phyloP scores from a whole-genome alignment of 305 asterid species.

The Fraxinus angustifolia region DNA sequence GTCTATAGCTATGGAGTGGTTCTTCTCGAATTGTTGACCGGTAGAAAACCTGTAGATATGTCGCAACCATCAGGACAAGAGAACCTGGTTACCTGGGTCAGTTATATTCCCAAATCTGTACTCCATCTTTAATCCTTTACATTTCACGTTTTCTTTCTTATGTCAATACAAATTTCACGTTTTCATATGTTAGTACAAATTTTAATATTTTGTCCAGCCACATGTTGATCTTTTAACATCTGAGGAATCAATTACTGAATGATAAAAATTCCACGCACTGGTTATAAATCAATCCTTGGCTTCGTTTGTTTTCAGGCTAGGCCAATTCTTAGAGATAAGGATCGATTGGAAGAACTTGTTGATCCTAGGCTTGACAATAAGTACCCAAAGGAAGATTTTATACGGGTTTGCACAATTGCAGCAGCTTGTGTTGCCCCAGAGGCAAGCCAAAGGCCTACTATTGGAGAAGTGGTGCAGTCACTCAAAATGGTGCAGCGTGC shows the following conservation, averaged over 20 bases:
- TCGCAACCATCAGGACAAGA: constrained; percentile 95
- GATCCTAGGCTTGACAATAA: constrained; percentile 75
- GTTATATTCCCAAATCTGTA: constrained; percentile 22
- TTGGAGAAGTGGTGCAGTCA: constrained; percentile 99
- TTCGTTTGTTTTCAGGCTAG: constrained; percentile 63
- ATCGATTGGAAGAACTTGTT: constrained; percentile 83
- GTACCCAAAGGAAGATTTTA: constrained; percentile 80
- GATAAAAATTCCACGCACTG: background rate
- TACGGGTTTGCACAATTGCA: constrained; percentile 87
- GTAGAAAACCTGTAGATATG: constrained; percentile 95
- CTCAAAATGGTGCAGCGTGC: constrained; percentile 89
- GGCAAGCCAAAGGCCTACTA: constrained; percentile 83
- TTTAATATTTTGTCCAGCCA: background rate
- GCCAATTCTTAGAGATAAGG: constrained; percentile 79
- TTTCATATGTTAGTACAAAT: background rate
- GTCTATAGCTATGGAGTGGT: constrained; percentile 98
- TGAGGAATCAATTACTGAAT: background rate
- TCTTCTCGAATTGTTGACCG: constrained; percentile 87
- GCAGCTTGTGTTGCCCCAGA: constrained; percentile 99
- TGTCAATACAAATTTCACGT: background rate
- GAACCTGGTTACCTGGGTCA: constrained; percentile 95
- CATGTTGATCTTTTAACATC: background rate
- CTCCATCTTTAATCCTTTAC: background rate
- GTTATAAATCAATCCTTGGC: background rate
- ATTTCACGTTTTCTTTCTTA: background rate